A percentile compares a stretch with the other conserved stretches of the same genome.
Conservation (phyloP, 2,329 filamentous ascomycete genomes). For the Botrytis porri region DNA sequence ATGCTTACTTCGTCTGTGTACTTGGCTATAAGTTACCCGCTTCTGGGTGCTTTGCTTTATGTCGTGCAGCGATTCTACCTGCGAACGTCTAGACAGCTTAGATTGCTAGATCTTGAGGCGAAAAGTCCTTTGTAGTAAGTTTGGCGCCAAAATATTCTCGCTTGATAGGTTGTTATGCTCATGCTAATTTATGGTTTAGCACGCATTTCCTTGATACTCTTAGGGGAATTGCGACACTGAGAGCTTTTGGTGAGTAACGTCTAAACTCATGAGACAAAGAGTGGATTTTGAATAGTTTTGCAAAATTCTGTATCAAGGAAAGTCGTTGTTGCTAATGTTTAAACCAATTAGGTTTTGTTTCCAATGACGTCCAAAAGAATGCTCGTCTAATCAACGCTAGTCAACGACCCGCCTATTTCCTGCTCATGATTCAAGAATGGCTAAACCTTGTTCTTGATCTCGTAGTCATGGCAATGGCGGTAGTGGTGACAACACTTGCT, state of each 20-base stretch:
- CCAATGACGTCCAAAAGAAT: conserved; percentile 36
- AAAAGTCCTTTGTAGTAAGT: conserved; percentile 43
- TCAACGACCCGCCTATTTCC: conserved; percentile 55
- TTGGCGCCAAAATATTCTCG: no score
- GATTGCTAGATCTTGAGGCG: conserved; percentile 46
- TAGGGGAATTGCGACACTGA: conserved; percentile 44
- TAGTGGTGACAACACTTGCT: background rate
- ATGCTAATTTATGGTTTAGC: conserved; percentile 11
- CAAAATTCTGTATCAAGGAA: background rate
- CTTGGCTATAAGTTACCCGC: conserved; percentile 19
- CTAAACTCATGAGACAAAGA: background rate
- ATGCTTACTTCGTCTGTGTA: conserved; percentile 18
- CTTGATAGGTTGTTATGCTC: background rate
- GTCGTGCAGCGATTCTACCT: conserved; percentile 44
- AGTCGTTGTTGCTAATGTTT: background rate
- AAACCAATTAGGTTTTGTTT: background rate
- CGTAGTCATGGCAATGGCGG: conserved; percentile 24
- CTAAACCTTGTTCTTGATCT: conserved; percentile 43
- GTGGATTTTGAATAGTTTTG: background rate
- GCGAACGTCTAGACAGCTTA: conserved; percentile 47
- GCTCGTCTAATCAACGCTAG: conserved; percentile 49
- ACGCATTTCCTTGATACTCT: conserved; percentile 47
- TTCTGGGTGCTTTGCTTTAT: conserved; percentile 20
- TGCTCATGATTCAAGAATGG: conserved; percentile 57
- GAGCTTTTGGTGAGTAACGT: conserved; percentile 46